Evolutionary conservation across 441 rosid genomes (phyloP).

Genomic region (California macrophylla): DNA sequence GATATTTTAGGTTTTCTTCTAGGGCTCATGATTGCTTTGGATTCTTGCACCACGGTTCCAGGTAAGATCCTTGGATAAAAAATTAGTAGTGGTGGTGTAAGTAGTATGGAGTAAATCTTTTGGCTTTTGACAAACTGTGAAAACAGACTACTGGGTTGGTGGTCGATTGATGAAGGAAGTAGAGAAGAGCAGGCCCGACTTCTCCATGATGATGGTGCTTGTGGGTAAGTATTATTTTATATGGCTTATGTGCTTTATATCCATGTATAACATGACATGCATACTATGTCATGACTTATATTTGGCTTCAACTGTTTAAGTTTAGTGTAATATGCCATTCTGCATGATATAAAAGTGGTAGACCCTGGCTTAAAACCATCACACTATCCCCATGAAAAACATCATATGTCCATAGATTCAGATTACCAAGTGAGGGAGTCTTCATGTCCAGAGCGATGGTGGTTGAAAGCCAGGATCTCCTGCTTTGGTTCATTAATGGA

Average conservation of each 20-base stretch:
- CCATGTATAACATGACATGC: too few species aligned
- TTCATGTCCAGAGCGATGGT: background rate
- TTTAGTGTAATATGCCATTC: background rate
- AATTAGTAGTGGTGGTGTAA: background rate
- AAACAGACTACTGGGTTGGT: slow-evolving; percentile 86
- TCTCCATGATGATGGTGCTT: slow-evolving; percentile 45
- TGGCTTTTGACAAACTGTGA: slow-evolving; percentile 17
- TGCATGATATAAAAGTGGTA: background rate
- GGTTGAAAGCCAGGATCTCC: background rate
- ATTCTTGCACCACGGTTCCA: slow-evolving; percentile 90
- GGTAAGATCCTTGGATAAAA: slow-evolving; percentile 33
- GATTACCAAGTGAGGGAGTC: background rate
- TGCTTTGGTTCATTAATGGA: background rate
- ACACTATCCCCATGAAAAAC: background rate
- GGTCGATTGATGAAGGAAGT: slow-evolving; percentile 98
- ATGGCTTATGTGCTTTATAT: too few species aligned
- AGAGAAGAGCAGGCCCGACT: slow-evolving; percentile 84
- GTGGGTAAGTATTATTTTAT: slow-evolving; percentile 45
- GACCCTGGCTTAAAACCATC: background rate
- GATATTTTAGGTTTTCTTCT: slow-evolving; percentile 61
- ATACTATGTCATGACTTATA: background rate
- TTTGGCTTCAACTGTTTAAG: background rate
- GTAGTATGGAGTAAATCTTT: slow-evolving; percentile 1
- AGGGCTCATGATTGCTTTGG: slow-evolving; percentile 70
- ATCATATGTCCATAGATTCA: background rate